Conservation (phyloP, 257 asterid genomes). For the Striga asiatica region DNA sequence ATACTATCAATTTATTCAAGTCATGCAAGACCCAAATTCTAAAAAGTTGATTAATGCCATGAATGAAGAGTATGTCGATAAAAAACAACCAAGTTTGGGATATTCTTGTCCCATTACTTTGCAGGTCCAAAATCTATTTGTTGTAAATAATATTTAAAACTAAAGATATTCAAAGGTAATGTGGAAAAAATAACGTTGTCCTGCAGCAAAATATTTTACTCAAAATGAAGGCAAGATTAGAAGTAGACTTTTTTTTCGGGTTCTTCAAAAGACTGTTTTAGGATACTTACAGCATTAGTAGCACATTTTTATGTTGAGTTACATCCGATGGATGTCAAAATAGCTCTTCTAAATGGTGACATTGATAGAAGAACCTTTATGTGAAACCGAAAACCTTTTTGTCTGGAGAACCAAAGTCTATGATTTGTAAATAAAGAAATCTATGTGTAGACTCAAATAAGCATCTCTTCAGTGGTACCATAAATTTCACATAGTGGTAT, state of each 20-base stretch:
- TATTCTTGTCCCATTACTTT: not conserved
- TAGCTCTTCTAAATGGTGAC: not conserved
- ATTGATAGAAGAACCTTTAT: not conserved
- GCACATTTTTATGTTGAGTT: not conserved
- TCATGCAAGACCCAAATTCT: not conserved
- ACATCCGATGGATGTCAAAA: not conserved
- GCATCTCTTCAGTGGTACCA: not conserved
- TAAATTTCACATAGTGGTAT: not conserved
- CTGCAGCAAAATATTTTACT: not conserved
- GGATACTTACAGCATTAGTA: not conserved
- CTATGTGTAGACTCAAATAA: not conserved
- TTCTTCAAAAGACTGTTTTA: not conserved
- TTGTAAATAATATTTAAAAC: not conserved
- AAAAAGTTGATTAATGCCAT: not conserved
- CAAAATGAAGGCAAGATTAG: too few species aligned
- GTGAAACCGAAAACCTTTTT: not conserved
- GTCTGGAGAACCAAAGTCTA: not conserved
- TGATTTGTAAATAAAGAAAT: not conserved
- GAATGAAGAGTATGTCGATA: not conserved
- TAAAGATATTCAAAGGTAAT: not conserved
- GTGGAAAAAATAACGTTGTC: not conserved
- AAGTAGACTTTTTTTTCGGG: not conserved
- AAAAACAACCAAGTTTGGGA: not conserved
- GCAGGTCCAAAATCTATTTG: not conserved
- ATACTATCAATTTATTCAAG: not conserved